These are phyloP conservation scores for Aegle marmelos DNA, from an alignment of 345 rosid genomes.

Conservation along the genomic window DNA sequence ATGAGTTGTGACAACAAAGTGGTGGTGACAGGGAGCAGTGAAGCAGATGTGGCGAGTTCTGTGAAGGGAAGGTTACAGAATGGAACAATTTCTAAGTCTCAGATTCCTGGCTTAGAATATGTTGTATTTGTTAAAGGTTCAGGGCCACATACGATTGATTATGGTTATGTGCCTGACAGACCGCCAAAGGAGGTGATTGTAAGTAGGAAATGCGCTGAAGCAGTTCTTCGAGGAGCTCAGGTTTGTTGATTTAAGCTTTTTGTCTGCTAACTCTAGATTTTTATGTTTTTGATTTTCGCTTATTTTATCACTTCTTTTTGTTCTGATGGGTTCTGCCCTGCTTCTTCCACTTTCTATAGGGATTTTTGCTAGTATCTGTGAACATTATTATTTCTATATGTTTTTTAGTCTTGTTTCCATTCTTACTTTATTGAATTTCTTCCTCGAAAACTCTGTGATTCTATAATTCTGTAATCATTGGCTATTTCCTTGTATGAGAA, in stretches of 20 bases:
- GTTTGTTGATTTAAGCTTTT: conserved; percentile 26
- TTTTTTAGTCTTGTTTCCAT: neutral
- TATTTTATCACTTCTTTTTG: neutral
- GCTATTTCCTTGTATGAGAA: neutral
- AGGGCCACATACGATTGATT: conserved; percentile 75
- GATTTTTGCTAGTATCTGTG: neutral
- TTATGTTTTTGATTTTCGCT: neutral
- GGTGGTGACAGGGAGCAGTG: conserved; percentile 6
- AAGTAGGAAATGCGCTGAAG: conserved; percentile 96
- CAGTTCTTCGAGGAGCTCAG: conserved; percentile 99
- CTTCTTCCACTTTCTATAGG: neutral
- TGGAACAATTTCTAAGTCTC: conserved; percentile 49
- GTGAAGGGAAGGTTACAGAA: conserved; percentile 16
- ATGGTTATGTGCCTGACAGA: conserved; percentile 42
- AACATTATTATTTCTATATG: neutral
- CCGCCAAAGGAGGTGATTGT: conserved; percentile 93
- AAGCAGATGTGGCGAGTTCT: neutral
- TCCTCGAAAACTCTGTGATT: neutral
- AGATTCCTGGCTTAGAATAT: conserved; percentile 76
- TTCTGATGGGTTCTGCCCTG: neutral
- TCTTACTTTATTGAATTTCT: neutral
- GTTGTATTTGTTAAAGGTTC: conserved; percentile 84
- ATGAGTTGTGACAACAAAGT: neutral
- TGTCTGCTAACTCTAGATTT: neutral
- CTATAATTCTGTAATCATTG: neutral